These are phyloP conservation scores for Cercophora newfieldiana DNA, from an alignment of 495 filamentous ascomycete genomes.

Conservation along the genomic window DNA sequence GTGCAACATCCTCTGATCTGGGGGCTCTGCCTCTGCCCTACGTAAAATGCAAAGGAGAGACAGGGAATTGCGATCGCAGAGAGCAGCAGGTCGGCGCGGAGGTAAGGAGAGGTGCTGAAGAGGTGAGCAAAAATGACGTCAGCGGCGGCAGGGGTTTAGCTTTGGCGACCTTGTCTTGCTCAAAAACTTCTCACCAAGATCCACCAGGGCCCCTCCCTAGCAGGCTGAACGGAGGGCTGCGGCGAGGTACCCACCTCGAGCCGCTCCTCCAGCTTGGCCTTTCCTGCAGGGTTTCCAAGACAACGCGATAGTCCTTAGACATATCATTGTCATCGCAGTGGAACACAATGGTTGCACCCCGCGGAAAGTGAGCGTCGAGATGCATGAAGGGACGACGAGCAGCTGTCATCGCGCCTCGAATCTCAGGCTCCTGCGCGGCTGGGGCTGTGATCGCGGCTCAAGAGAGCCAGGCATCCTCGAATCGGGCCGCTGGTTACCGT, in stretches of 20 bases:
- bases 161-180: not conserved
- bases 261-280: not conserved
- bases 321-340: constrained; percentile 1
- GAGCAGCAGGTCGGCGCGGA: not conserved
- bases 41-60: not conserved
- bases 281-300: constrained; percentile 8
- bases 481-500: constrained; percentile 15
- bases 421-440: not conserved
- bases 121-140: constrained; percentile 19
- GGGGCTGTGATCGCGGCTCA: constrained; percentile 16
- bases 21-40: not conserved
- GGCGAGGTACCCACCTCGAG: not conserved
- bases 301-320: not conserved
- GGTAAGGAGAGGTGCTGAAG: not conserved
- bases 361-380: constrained; percentile 1
- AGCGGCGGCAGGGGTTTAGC: constrained; percentile 23
- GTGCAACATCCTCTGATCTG: not conserved
- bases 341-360: not conserved
- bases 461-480: constrained; percentile 13
- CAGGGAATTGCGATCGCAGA: not conserved
- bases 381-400: constrained; percentile 13
- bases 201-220: not conserved
- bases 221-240: not conserved
- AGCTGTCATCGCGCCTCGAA: constrained; percentile 14
- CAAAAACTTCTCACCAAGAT: not conserved